Percentiles rank a stretch among this genome's conserved stretches.
These are phyloP conservation scores for Fusarium veterinarium DNA, from an alignment of 2,329 filamentous ascomycete genomes.

Conservation along the genomic window DNA sequence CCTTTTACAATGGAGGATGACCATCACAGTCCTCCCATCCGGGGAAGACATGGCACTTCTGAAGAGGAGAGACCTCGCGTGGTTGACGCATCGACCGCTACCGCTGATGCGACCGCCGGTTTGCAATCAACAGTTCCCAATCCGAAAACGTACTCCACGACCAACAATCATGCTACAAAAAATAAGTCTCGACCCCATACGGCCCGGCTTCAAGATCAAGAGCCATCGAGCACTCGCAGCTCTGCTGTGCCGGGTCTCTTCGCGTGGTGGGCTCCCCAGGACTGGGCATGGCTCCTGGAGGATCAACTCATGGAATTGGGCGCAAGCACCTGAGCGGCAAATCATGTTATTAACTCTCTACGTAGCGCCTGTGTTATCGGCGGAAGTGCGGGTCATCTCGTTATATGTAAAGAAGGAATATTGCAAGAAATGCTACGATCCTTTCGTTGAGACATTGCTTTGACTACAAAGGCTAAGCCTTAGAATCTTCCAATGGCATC, in stretches of 20 bases:
- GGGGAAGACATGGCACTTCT: fast-evolving
- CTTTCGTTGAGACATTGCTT: not conserved
- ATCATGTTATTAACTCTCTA: not conserved
- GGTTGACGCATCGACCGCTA: not conserved
- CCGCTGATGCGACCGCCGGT: fast-evolving
- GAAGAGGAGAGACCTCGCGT: not conserved
- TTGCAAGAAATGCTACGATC: fast-evolving
- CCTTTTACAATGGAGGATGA: fast-evolving
- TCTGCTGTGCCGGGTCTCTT: not conserved
- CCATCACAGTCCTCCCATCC: fast-evolving
- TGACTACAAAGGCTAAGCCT: not conserved
- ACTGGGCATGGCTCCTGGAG: not conserved
- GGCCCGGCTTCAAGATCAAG: not conserved
- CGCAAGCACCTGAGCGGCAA: not conserved
- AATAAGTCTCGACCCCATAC: fast-evolving
- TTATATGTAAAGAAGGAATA: not conserved
- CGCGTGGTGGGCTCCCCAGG: not conserved
- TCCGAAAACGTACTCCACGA: fast-evolving
- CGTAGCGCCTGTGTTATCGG: not conserved
- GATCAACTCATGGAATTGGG: not conserved
- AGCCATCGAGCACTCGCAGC: not conserved
- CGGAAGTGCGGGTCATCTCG: not conserved
- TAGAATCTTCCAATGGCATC: not conserved
- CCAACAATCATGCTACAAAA: not conserved
- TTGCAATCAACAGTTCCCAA: not conserved